Base-by-base conservation (phyloP, 2,329 filamentous ascomycete genomes). In the Aplosporella prunicola region DNA sequence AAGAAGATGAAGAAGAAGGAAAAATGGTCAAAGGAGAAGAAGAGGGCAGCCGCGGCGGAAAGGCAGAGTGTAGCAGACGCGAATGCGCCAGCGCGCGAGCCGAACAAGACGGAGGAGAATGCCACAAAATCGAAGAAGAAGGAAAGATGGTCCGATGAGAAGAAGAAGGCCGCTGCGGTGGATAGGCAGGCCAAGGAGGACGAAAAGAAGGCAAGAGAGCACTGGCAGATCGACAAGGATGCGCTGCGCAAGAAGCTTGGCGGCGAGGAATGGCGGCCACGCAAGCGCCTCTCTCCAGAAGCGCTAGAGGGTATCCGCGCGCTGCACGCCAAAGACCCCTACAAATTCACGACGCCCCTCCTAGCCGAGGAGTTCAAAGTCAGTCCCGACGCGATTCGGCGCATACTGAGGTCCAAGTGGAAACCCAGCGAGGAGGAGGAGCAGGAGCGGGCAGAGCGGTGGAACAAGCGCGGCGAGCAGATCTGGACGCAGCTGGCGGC, bases 261-360 rank as follows among this genome's bases (percentile, higher is more conserved):
- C 2, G 74, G 80, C 6, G 77, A 63, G 25, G 64, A 80, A 8
- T 98, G 89, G 88, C 71, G 72, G 18, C 89, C 91, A 20, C 72
- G 74, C 32, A 95, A 93, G 60, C 80, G 80, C 41, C 71, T 98
- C 8, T 96, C 91, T 0, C 91, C 91, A 0, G 89, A 96, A 58
- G 86, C 88, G 1, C 68, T 95, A 20, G 80, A 83, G n/a, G 88
- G 87, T 27, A 93, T 98, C 48, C 78, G 87, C 27, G 80, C 83
- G 14, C 68, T 98, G 22, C 77, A 95, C 57, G 66, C 72, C 17
- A 78, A 86, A 48, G 80, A 86, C 45, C 86, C 89, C 0, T 71
- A 81, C 2, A 69, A 72, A 40, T 95, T 87, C 63, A 82, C 80
- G 4, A 93, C 82, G 1, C 60, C 71, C 11, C 71, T 76, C 22